Conservation (phyloP, 352 stramenopile species). For the Hyphochytrium catenoides region DNA sequence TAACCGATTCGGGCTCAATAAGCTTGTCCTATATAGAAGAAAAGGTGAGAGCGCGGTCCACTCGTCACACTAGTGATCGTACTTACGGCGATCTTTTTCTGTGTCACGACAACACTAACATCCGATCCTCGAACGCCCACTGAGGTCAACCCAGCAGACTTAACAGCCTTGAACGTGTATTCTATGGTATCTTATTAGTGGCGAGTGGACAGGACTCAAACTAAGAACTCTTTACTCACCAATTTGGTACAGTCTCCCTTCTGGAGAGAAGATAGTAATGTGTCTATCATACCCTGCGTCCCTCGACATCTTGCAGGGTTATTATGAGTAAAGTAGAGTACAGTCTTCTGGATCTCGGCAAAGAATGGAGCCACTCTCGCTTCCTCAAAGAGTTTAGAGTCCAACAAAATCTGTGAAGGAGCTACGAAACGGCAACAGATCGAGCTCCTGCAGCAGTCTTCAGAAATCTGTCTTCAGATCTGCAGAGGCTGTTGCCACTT, state of each 20-base stretch:
- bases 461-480: too few relatives aligned
- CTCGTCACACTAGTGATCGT: neutral
- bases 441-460: too few relatives aligned
- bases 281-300: slow-evolving; percentile 63
- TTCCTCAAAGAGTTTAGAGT: too few relatives aligned
- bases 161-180: slow-evolving; percentile 95
- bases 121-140: slow-evolving; percentile 84
- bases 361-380: too few relatives aligned
- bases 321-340: too few relatives aligned
- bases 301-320: slow-evolving; percentile 52
- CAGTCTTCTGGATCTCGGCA: too few relatives aligned
- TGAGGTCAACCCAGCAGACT: slow-evolving; percentile 76
- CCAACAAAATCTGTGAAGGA: too few relatives aligned
- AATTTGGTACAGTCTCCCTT: slow-evolving; percentile 95
- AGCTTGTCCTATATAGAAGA: slow-evolving; percentile 45
- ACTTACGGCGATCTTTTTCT: slow-evolving; percentile 91
- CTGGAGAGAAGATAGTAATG: slow-evolving; percentile 97
- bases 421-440: too few relatives aligned
- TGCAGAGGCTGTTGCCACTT: too few relatives aligned
- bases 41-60: slow-evolving; percentile 4
- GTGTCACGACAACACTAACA: slow-evolving; percentile 81
- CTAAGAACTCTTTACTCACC: slow-evolving; percentile 15
- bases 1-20: slow-evolving; percentile 83
- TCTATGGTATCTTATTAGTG: too few relatives aligned
- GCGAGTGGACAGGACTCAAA: neutral